A percentile compares a stretch with the other conserved stretches of the same genome.
Evolutionary conservation across 148 eudicot species (phyloP).

Genomic region (Dysphania ambrosioides): DNA sequence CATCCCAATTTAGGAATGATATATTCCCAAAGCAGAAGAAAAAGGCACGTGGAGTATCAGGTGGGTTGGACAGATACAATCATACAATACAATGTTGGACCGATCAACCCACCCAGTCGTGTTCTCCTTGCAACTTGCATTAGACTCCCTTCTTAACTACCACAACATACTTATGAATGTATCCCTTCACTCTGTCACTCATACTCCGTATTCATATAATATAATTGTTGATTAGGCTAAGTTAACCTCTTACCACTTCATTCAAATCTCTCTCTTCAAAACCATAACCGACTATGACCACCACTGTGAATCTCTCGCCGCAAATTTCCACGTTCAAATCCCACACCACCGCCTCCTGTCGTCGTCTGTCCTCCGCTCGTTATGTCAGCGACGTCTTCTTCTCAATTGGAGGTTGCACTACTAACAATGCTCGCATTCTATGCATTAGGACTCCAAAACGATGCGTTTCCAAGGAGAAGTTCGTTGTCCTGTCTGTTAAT

Average conservation of each 20-base stretch:
- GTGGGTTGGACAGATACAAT: conserved; percentile 11
- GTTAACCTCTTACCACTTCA: too few relatives aligned
- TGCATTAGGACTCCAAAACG: conserved; percentile 13
- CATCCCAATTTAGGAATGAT: too few relatives aligned
- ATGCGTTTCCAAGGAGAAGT: conserved; percentile 25
- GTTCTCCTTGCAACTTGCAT: too few relatives aligned
- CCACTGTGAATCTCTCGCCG: conserved; percentile 38
- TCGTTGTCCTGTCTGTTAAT: conserved; percentile 42
- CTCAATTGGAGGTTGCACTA: neutral
- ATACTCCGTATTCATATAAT: too few relatives aligned
- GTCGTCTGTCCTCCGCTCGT: conserved; percentile 33
- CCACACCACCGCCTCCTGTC: conserved; percentile 25
- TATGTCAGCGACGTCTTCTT: conserved; percentile 26
- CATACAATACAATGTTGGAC: too few relatives aligned
- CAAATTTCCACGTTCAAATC: conserved; percentile 34
- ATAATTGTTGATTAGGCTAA: too few relatives aligned
- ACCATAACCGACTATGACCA: conserved; percentile 34
- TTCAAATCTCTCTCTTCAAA: neutral
- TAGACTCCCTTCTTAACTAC: too few relatives aligned
- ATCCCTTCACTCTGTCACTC: too few relatives aligned
- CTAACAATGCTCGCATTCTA: neutral
- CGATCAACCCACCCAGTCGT: too few relatives aligned
- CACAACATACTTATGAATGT: too few relatives aligned
- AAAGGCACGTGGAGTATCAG: conserved; percentile 14
- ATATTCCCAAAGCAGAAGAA: too few relatives aligned